These are phyloP conservation scores for Penicillium macrosclerotiorum DNA, from an alignment of 495 filamentous ascomycete species.

Conservation along the genomic window DNA sequence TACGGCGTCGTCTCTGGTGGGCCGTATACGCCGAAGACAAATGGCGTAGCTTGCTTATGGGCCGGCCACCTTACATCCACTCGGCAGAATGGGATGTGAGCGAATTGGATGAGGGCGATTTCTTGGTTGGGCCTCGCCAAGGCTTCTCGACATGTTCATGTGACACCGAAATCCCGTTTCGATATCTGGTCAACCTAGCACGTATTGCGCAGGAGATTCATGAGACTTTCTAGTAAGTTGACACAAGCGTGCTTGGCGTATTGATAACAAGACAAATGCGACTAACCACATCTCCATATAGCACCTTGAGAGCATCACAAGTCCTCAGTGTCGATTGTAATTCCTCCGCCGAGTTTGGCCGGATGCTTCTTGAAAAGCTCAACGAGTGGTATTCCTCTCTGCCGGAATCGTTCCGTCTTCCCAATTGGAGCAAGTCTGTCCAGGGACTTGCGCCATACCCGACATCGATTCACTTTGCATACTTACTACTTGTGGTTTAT, in stretches of 20 bases:
- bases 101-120: slow-evolving; percentile 64
- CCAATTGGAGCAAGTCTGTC: slow-evolving; percentile 34
- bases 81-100: slow-evolving; percentile 80
- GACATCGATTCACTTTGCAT: slow-evolving; percentile 36
- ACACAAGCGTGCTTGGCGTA: too few species aligned
- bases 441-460: slow-evolving; percentile 28
- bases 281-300: too few species aligned
- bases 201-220: slow-evolving; percentile 34
- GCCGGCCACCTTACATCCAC: slow-evolving; percentile 78
- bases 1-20: slow-evolving; percentile 85
- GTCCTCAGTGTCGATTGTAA: slow-evolving; percentile 27
- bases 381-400: slow-evolving; percentile 33
- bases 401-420: slow-evolving; percentile 26
- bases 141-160: slow-evolving; percentile 23
- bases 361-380: slow-evolving; percentile 24
- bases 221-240: slow-evolving; percentile 32
- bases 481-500: slow-evolving; percentile 33
- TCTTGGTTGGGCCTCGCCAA: slow-evolving; percentile 34
- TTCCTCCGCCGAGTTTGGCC: slow-evolving; percentile 28
- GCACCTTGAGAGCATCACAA: slow-evolving; percentile 35
- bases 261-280: too few species aligned
- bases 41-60: slow-evolving; percentile 85
- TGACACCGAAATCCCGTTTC: slow-evolving; percentile 25
- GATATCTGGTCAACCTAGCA: slow-evolving; percentile 26
- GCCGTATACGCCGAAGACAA: slow-evolving; percentile 92